Percentiles rank a stretch among this genome's conserved stretches.
Evolutionary conservation across 306 rosid genomes (phyloP).

Genomic region (Prunus padus): DNA sequence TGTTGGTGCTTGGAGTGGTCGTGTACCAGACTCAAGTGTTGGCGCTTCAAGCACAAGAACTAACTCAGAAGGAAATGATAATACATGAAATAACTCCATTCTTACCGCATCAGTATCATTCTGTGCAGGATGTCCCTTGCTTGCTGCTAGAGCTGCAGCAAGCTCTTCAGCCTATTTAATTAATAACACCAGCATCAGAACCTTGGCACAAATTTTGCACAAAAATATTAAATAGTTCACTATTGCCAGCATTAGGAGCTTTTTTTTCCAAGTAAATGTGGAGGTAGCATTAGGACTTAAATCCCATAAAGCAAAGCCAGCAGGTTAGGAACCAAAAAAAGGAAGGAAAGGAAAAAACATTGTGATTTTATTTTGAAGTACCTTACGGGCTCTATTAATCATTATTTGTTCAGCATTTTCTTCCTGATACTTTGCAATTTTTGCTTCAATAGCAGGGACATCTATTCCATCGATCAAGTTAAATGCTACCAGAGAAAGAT

Average conservation of each 20-base stretch:
- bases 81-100: slow-evolving; percentile 2
- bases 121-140: slow-evolving; percentile 64
- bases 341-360: background rate
- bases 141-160: slow-evolving; percentile 83
- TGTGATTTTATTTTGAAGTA: slow-evolving; percentile 19
- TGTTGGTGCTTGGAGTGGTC: no score
- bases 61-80: background rate
- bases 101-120: slow-evolving; percentile 69
- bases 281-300: no score
- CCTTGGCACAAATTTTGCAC: background rate
- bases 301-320: background rate
- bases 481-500: slow-evolving; percentile 43
- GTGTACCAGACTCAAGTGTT: no score
- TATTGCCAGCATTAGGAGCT: background rate
- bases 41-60: background rate
- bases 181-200: slow-evolving; percentile 23
- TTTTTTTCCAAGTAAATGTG: no score
- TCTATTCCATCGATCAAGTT: slow-evolving; percentile 77
- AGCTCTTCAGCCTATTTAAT: slow-evolving; percentile 82
- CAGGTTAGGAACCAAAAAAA: slow-evolving; percentile 6
- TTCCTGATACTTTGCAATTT: slow-evolving; percentile 72
- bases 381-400: slow-evolving; percentile 88
- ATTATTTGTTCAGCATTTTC: slow-evolving; percentile 89
- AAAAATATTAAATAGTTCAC: background rate
- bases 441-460: slow-evolving; percentile 66